Conservation (phyloP, 2,329 filamentous ascomycete species). For the Fusarium penzigii region DNA sequence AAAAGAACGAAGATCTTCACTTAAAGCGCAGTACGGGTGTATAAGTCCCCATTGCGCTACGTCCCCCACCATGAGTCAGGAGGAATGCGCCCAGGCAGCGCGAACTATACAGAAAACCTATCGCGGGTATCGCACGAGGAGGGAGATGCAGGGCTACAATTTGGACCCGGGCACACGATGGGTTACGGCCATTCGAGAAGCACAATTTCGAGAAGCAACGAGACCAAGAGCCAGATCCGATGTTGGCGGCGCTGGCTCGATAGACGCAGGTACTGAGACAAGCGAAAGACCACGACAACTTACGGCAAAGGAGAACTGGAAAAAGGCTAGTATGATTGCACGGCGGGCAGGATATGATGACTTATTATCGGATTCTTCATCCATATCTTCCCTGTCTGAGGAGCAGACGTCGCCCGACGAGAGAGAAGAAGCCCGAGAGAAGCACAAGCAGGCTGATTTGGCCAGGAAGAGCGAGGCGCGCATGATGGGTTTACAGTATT, state of each 20-base stretch:
- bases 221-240: constrained; percentile 41
- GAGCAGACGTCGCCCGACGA: constrained; percentile 38
- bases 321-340: constrained; percentile 69
- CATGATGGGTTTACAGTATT: constrained; percentile 85
- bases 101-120: constrained; percentile 70
- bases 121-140: constrained; percentile 71
- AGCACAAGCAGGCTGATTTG: constrained; percentile 51
- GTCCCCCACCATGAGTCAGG: constrained; percentile 6
- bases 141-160: constrained; percentile 69
- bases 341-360: constrained; percentile 71
- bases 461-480: constrained; percentile 67
- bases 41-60: constrained; percentile 5
- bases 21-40: constrained; percentile 31
- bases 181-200: constrained; percentile 65
- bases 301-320: constrained; percentile 70
- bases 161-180: constrained; percentile 71
- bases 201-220: constrained; percentile 53
- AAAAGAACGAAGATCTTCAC: constrained; percentile 39
- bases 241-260: constrained; percentile 2
- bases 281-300: constrained; percentile 18
- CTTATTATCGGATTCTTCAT: constrained; percentile 45
- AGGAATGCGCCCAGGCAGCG: constrained; percentile 47
- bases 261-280: background rate
- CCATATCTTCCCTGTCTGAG: constrained; percentile 30
- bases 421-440: constrained; percentile 39